phyloP scores from a whole-genome alignment of 192 early-diverging fungal genomes.

The Coemansia javaensis region DNA sequence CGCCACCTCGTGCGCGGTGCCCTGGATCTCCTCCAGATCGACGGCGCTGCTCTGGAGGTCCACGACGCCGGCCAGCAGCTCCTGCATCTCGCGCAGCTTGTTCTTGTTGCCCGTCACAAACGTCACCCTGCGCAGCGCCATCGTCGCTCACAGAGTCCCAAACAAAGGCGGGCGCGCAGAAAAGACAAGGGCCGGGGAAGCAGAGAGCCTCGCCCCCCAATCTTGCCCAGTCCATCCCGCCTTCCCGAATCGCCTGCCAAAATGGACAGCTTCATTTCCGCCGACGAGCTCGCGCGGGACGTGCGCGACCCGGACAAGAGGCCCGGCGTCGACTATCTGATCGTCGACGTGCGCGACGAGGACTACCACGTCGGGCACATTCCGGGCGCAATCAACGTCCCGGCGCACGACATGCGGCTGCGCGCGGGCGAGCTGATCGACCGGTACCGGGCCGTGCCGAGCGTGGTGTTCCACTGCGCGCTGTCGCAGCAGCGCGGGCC shows the following conservation, averaged over 20 bases:
- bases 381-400: slow-evolving; percentile 68
- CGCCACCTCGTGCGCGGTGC: slow-evolving; percentile 72
- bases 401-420: slow-evolving; percentile 57
- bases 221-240: too few species aligned
- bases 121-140: slow-evolving; percentile 51
- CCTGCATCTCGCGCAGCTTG: slow-evolving; percentile 86
- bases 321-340: slow-evolving; percentile 64
- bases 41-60: slow-evolving; percentile 63
- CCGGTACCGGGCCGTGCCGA: slow-evolving; percentile 56
- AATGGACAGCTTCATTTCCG: slow-evolving; percentile 11
- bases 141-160: not conserved
- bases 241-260: not conserved
- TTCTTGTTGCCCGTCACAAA: slow-evolving; percentile 97
- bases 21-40: slow-evolving; percentile 93
- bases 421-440: slow-evolving; percentile 40
- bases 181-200: not conserved
- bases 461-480: slow-evolving; percentile 82
- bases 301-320: slow-evolving; percentile 54
- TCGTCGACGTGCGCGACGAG: slow-evolving; percentile 70
- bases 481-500: slow-evolving; percentile 80
- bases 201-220: too few species aligned
- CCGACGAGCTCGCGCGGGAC: slow-evolving; percentile 51
- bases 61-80: slow-evolving; percentile 66
- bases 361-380: slow-evolving; percentile 72
- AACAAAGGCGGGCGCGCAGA: not conserved